These are phyloP conservation scores for Cornus kousa DNA, from an alignment of 148 eudicot species.

Conservation along the genomic window DNA sequence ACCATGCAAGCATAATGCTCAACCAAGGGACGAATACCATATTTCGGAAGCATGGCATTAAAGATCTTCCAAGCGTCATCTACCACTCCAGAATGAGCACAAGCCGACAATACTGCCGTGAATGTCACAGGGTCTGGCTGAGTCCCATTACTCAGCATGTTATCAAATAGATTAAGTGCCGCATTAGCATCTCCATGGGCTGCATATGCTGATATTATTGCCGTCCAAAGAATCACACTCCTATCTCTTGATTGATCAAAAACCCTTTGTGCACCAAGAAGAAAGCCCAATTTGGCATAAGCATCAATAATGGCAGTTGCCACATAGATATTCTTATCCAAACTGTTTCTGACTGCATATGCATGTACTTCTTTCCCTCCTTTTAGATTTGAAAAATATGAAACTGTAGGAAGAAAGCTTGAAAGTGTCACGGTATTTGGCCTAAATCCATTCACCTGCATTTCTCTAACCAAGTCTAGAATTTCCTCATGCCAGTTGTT, in stretches of 20 bases:
- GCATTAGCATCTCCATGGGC: slow-evolving; percentile 46
- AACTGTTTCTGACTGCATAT: slow-evolving; percentile 49
- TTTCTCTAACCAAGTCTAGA: slow-evolving; percentile 38
- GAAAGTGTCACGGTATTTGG: slow-evolving; percentile 66
- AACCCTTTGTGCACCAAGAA: slow-evolving; percentile 38
- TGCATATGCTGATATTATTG: slow-evolving; percentile 66
- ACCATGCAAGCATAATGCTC: slow-evolving; percentile 79
- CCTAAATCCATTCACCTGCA: slow-evolving; percentile 39
- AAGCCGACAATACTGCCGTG: slow-evolving; percentile 56
- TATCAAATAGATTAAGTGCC: slow-evolving; percentile 39
- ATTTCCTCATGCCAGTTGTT: slow-evolving; percentile 41
- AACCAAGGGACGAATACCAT: slow-evolving; percentile 44
- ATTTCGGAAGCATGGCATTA: slow-evolving; percentile 34
- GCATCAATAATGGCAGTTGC: slow-evolving; percentile 51
- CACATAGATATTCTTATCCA: slow-evolving; percentile 45
- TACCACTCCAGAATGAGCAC: slow-evolving; percentile 54
- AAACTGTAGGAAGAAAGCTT: slow-evolving; percentile 54
- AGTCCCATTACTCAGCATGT: slow-evolving; percentile 44
- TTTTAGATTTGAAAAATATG: slow-evolving; percentile 39
- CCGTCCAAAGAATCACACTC: slow-evolving; percentile 66
- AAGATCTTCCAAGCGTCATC: slow-evolving; percentile 50
- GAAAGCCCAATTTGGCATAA: slow-evolving; percentile 61
- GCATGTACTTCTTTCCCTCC: slow-evolving; percentile 57
- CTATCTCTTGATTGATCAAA: slow-evolving; percentile 45
- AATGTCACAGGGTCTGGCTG: slow-evolving; percentile 62